Conservation (phyloP, 495 filamentous ascomycete species). For the Antarctomyces pellizariae region DNA sequence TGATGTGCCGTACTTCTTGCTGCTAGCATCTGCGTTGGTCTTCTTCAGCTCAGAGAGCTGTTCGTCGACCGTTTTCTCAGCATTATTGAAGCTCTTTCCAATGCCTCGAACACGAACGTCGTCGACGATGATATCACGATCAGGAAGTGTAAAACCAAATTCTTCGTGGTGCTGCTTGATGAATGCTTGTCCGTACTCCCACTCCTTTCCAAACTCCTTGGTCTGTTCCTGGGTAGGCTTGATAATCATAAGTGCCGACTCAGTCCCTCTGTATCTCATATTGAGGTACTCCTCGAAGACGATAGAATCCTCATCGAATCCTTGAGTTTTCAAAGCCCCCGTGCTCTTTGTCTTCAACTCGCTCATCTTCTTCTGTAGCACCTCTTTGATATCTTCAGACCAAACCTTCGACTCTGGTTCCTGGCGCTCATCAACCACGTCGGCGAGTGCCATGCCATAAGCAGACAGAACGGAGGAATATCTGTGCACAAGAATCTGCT, state of each 20-base stretch:
- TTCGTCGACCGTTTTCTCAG: conserved; percentile 58
- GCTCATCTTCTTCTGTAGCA: conserved; percentile 31
- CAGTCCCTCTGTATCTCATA: conserved; percentile 70
- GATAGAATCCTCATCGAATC: conserved; percentile 47
- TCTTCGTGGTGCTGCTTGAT: conserved; percentile 75
- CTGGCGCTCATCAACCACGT: conserved; percentile 83
- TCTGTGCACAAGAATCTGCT: conserved; percentile 67
- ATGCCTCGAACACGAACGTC: conserved; percentile 80
- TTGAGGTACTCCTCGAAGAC: conserved; percentile 77
- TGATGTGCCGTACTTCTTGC: conserved; percentile 30
- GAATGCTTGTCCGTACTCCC: conserved; percentile 68
- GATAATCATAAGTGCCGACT: conserved; percentile 70
- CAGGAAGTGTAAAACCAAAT: conserved; percentile 80
- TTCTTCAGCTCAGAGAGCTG: conserved; percentile 51
- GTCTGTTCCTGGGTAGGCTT: conserved; percentile 34
- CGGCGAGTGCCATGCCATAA: conserved; percentile 90
- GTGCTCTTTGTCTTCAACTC: conserved; percentile 45
- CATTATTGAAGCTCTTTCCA: conserved; percentile 56
- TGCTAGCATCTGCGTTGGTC: conserved; percentile 26
- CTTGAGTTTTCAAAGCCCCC: conserved; percentile 41
- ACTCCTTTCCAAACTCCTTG: conserved; percentile 38
- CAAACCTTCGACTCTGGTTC: conserved; percentile 75
- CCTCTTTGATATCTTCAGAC: conserved; percentile 28
- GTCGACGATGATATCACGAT: conserved; percentile 78
- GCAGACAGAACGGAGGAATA: conserved; percentile 91